phyloP scores from a whole-genome alignment of 2,329 filamentous ascomycete genomes.

The Exserohilum turcica region DNA sequence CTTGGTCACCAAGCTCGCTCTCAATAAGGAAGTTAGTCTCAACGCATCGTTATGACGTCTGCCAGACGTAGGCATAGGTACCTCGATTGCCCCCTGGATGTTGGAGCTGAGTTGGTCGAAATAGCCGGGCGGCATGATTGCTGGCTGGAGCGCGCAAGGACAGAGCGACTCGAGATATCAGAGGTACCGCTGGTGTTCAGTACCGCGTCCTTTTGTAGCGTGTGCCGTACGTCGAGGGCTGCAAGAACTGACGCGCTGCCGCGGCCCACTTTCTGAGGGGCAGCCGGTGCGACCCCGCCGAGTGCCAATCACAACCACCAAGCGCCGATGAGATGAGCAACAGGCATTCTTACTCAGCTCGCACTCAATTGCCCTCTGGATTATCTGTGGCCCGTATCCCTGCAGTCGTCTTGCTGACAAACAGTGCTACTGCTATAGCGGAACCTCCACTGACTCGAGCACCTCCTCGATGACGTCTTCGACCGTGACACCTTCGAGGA shows the following conservation, averaged over 20 bases:
- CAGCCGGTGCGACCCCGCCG: constrained; percentile 25
- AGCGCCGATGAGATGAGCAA: constrained; percentile 31
- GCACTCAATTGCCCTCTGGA: neutral
- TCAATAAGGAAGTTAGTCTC: constrained; percentile 46
- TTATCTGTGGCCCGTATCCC: neutral
- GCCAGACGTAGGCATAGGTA: constrained; percentile 17
- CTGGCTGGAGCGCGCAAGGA: neutral
- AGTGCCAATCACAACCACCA: constrained; percentile 23
- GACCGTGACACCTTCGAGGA: constrained; percentile 65
- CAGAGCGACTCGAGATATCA: constrained; percentile 5
- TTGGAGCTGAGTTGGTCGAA: constrained; percentile 25
- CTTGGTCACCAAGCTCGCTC: constrained; percentile 35
- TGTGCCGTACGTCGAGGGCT: constrained; percentile 6
- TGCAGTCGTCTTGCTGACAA: neutral
- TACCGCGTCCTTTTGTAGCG: constrained; percentile 8
- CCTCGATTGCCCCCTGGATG: constrained; percentile 31
- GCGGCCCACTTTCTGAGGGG: constrained; percentile 22
- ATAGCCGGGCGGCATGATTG: constrained; percentile 29
- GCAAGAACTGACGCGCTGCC: constrained; percentile 14
- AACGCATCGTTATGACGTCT: constrained; percentile 27
- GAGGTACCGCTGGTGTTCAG: constrained; percentile 6
- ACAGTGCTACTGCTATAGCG: constrained; percentile 51
- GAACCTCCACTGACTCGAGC: constrained; percentile 61
- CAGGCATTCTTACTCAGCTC: constrained; percentile 34
- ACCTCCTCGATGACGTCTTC: constrained; percentile 65